Conservation (phyloP, 768 basidiomycete genomes). For the Termitomyces sp. region DNA sequence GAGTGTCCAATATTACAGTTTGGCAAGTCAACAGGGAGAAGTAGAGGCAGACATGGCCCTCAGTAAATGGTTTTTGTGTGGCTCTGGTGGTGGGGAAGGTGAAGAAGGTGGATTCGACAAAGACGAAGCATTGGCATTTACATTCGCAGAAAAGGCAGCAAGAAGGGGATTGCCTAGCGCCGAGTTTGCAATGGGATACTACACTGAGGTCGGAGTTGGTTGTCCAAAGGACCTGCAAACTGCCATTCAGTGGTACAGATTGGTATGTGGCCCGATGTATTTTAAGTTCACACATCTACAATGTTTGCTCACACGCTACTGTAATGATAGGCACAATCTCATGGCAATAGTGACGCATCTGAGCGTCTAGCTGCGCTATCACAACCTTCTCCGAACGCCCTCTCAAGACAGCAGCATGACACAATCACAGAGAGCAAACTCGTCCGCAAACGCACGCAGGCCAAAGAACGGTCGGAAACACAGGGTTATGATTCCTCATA, state of each 20-base stretch:
- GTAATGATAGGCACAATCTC: slow-evolving; percentile 53
- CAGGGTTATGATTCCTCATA: slow-evolving; percentile 6
- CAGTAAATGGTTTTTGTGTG: slow-evolving; percentile 96
- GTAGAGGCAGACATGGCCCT: slow-evolving; percentile 95
- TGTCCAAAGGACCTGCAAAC: slow-evolving; percentile 52
- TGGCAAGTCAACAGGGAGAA: slow-evolving; percentile 82
- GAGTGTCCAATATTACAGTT: slow-evolving; percentile 84
- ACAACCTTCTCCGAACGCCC: slow-evolving; percentile 49
- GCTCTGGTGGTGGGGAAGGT: slow-evolving; percentile 35
- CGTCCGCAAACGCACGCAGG: slow-evolving; percentile 75
- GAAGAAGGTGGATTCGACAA: slow-evolving; percentile 66
- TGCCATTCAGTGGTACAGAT: slow-evolving; percentile 75
- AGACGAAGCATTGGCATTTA: slow-evolving; percentile 79
- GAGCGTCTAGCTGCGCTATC: slow-evolving; percentile 68
- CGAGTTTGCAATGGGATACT: slow-evolving; percentile 96
- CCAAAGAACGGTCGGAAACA: slow-evolving; percentile 48
- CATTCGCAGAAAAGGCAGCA: slow-evolving; percentile 87
- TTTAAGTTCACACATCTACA: neutral
- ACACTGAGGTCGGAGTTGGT: slow-evolving; percentile 88
- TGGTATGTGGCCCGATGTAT: slow-evolving; percentile 20
- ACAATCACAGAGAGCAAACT: slow-evolving; percentile 72
- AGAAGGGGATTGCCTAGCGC: slow-evolving; percentile 70
- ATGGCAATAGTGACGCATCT: slow-evolving; percentile 76
- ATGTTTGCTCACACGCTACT: neutral
- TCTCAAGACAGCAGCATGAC: slow-evolving; percentile 81